Conservation (phyloP, 2,329 filamentous ascomycete species). For the Aspergillus niger region DNA sequence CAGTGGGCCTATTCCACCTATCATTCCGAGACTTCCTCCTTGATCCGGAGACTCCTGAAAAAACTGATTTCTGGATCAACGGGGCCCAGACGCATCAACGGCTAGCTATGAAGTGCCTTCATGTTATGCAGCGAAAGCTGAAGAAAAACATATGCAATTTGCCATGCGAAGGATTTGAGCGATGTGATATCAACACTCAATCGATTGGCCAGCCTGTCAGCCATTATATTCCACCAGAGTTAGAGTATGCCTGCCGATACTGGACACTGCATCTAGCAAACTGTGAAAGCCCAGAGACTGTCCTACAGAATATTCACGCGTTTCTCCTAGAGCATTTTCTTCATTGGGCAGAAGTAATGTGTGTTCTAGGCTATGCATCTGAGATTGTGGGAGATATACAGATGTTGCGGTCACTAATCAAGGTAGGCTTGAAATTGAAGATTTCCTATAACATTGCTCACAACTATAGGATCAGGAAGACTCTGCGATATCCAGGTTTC, state of each 20-base stretch:
- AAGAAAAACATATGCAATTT: constrained; percentile 22
- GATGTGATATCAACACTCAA: not conserved
- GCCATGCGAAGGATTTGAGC: constrained; percentile 11
- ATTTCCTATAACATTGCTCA: not conserved
- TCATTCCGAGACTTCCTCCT: constrained; percentile 14
- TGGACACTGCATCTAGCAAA: constrained; percentile 32
- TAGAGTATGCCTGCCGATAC: constrained; percentile 32
- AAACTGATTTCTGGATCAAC: not conserved
- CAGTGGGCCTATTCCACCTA: constrained; percentile 5
- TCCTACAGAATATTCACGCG: not conserved
- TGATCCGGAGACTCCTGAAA: constrained; percentile 24
- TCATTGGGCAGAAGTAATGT: constrained; percentile 29
- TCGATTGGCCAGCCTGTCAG: too few species aligned
- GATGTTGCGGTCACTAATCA: not conserved
- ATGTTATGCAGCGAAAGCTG: constrained; percentile 12
- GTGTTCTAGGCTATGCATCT: constrained; percentile 19
- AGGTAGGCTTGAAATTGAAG: not conserved
- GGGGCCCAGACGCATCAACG: too few species aligned
- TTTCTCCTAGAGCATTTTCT: constrained; percentile 26
- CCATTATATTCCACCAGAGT: constrained; percentile 14
- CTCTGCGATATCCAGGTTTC: not conserved
- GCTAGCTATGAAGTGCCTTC: constrained; percentile 29
- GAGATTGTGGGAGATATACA: constrained; percentile 14
- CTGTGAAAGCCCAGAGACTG: not conserved
- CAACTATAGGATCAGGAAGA: not conserved